Base-by-base conservation (phyloP, 2,329 filamentous ascomycete genomes). In the Ascomycota sp. region DNA sequence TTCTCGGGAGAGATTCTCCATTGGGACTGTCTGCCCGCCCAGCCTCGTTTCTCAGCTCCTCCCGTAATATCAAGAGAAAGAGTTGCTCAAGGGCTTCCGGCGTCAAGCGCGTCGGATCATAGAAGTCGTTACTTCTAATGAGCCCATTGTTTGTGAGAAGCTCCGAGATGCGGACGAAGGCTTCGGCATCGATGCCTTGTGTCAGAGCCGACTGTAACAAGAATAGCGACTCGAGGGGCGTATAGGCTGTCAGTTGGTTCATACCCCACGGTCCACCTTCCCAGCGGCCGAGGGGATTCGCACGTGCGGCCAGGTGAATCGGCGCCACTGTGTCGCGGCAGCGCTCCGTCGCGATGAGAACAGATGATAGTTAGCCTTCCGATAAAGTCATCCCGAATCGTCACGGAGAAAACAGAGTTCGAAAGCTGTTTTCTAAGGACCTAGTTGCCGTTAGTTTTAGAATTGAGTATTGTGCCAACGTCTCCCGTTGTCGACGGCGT, bases 181-280 rank as follows among this genome's bases (percentile, higher is more conserved):
- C 70, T 36, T 61, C 51, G 30, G 69, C 57, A 39, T 71, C 65
- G 39, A 72, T 59, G 46, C 77, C 77, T 51, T 78, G 64, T 40
- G 61, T 60, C 40, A 72, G 65, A 38, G 91, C 65, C 36, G 75
- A 75, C 55, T 86, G 80, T 57, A 89, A 86, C 45, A 92, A 66
- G 40, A 89, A 68, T 36, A 91, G 65, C 46, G 75, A 78, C 65
- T 92, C 83, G 60, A 91, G 77, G 42, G 75, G 69, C 47, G 81
- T 86, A 56, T 89, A 85, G 45, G 64, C 61, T 47, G 69, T 63
- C 52, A 55, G 51, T 45, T 53, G 52, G 59, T 59, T 65, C 63
- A 68, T 68, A 52, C 59, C 62, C 58, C 59, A 48, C 48, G 51
- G 53, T 55, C 53, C 57, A 47, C 61, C 61, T 64, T 62, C 61